Percentiles rank a stretch among this genome's conserved stretches.
phyloP scores from a whole-genome alignment of 805 yeast species.

The Starmerella bombi region DNA sequence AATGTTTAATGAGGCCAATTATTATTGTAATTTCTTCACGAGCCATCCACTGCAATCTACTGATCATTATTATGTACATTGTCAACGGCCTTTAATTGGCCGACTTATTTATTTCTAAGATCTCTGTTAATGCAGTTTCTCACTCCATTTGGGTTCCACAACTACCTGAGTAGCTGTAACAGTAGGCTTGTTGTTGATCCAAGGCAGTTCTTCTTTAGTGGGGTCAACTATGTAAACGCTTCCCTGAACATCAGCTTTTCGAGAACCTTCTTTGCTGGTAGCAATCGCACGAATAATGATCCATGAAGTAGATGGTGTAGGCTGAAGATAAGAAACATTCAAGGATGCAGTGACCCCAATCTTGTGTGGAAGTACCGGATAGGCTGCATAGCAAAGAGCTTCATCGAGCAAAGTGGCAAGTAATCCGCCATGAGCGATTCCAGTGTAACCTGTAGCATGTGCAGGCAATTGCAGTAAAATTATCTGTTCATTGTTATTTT shows the following conservation, averaged over 20 bases:
- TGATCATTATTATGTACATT: no score
- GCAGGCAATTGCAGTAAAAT: slow-evolving; percentile 13
- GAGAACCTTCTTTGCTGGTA: slow-evolving; percentile 44
- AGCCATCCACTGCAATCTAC: no score
- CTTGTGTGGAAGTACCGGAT: slow-evolving; percentile 60
- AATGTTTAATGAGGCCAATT: no score
- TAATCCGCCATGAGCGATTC: slow-evolving; percentile 77
- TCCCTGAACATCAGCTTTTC: slow-evolving; percentile 74
- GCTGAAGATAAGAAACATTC: slow-evolving; percentile 44
- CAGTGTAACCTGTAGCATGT: slow-evolving; percentile 51
- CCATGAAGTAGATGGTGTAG: slow-evolving; percentile 48
- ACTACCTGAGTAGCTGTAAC: slow-evolving; percentile 27
- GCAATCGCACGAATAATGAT: slow-evolving; percentile 60
- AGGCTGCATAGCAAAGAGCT: slow-evolving; percentile 73
- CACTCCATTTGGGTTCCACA: slow-evolving; percentile 32
- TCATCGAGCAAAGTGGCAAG: slow-evolving; percentile 78
- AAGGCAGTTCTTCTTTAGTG: slow-evolving; percentile 4
- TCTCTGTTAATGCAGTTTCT: slow-evolving; percentile 12
- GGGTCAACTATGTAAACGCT: slow-evolving; percentile 36
- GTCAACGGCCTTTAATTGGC: no score
- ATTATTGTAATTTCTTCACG: no score
- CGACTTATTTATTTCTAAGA: background rate
- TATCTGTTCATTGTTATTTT: slow-evolving; percentile 6
- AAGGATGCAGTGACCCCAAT: slow-evolving; percentile 83
- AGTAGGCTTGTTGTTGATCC: slow-evolving; percentile 14